Conservation (phyloP, 208 protist genomes). For the Wallacemonas collosoma region DNA sequence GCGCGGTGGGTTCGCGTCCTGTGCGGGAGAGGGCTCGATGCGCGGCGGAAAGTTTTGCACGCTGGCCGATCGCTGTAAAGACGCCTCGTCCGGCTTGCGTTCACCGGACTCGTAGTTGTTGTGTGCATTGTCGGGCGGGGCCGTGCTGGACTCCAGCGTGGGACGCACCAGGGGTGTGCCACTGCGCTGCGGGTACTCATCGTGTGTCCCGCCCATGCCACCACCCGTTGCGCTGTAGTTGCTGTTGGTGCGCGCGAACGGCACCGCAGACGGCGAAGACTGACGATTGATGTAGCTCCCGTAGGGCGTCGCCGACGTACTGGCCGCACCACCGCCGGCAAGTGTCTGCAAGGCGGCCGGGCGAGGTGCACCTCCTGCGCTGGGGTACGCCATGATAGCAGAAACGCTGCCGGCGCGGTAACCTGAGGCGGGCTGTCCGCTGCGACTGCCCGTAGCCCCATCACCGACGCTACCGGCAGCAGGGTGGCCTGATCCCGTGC, state of each 20-base stretch:
- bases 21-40: conserved; percentile 73
- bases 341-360: not conserved
- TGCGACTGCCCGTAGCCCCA: not conserved
- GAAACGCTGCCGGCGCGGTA: conserved; percentile 8
- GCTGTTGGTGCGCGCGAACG: conserved; percentile 22
- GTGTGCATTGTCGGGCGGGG: conserved; percentile 55
- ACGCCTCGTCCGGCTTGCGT: conserved; percentile 52
- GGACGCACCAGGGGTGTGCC: conserved; percentile 39
- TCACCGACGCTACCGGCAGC: conserved; percentile 9
- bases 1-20: conserved; percentile 69
- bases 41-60: conserved; percentile 56
- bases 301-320: conserved; percentile 1
- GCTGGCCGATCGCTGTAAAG: conserved; percentile 72
- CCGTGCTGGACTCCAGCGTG: conserved; percentile 35
- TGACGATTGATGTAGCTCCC: conserved; percentile 16
- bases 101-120: conserved; percentile 58
- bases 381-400: not conserved
- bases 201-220: conserved; percentile 16
- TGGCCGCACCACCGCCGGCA: not conserved
- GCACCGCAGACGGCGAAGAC: conserved; percentile 14
- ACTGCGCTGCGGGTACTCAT: conserved; percentile 26
- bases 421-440: not conserved
- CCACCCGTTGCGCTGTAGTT: conserved; percentile 18
- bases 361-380: not conserved
- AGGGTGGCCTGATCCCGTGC: conserved; percentile 18